These are phyloP conservation scores for Zalaria obscura DNA, from an alignment of 2,329 filamentous ascomycete genomes.

Conservation along the genomic window DNA sequence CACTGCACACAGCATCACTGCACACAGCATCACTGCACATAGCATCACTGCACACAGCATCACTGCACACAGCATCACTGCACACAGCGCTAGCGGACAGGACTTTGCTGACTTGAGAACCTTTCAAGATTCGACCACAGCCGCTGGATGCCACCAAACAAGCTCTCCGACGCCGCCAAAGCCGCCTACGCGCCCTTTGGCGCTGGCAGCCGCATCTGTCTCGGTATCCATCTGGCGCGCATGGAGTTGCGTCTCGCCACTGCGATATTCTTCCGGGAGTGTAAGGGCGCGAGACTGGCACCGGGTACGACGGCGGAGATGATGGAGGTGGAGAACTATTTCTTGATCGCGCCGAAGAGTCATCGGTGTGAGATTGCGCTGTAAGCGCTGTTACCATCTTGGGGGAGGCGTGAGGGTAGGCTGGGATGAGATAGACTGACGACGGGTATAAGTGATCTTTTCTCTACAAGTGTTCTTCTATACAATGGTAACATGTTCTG, in stretches of 20 bases:
- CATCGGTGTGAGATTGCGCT: slow-evolving; percentile 26
- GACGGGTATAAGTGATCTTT: no score
- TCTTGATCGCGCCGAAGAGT: slow-evolving; percentile 28
- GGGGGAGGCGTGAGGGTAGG: no score
- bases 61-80: no score
- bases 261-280: slow-evolving; percentile 38
- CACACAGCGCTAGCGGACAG: neutral
- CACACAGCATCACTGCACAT: no score
- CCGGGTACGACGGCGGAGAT: slow-evolving; percentile 19
- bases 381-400: neutral
- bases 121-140: slow-evolving; percentile 17
- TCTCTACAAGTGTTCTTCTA: no score
- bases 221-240: slow-evolving; percentile 53
- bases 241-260: slow-evolving; percentile 41
- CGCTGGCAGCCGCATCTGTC: slow-evolving; percentile 52
- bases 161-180: slow-evolving; percentile 19
- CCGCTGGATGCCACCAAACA: slow-evolving; percentile 16
- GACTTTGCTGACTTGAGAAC: neutral
- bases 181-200: slow-evolving; percentile 55
- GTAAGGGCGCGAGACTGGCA: slow-evolving; percentile 16
- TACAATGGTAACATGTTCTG: no score
- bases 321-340: slow-evolving; percentile 30
- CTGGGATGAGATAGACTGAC: no score
- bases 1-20: no score
- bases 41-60: no score